A percentile compares a stretch with the other conserved stretches of the same genome.
phyloP scores from a whole-genome alignment of 257 asterid genomes.

The Nicotiana tomentosiformis region DNA sequence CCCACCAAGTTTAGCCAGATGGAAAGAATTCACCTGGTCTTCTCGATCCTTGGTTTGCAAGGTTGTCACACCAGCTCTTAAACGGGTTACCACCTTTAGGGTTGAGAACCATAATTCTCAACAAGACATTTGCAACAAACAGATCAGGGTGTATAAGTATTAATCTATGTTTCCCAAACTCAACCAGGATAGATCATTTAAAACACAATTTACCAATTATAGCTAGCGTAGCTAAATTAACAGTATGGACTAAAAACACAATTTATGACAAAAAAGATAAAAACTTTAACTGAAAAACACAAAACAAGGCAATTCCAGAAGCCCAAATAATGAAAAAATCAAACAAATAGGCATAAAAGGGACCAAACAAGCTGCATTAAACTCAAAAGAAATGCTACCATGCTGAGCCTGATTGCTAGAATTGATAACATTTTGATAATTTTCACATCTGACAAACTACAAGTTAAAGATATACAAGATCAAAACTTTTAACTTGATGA shows the following conservation, averaged over 20 bases:
- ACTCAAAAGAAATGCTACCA: neutral
- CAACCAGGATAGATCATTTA: neutral
- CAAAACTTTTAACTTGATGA: neutral
- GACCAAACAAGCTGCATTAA: neutral
- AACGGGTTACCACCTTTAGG: neutral
- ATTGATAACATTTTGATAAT: neutral
- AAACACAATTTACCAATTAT: neutral
- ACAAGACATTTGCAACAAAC: neutral
- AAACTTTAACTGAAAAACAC: neutral
- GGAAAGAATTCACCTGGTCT: neutral
- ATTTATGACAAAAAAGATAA: neutral
- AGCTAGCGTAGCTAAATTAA: neutral
- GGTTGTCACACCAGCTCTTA: neutral
- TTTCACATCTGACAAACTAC: neutral
- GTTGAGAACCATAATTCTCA: neutral
- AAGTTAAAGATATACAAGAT: neutral
- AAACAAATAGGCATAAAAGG: neutral
- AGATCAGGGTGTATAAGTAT: neutral
- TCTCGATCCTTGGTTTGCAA: neutral
- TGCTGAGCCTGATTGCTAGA: neutral
- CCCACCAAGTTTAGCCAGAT: neutral
- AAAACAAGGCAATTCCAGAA: neutral
- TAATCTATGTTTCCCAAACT: neutral
- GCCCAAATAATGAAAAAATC: neutral
- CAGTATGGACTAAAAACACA: neutral